A percentile compares a stretch with the other conserved stretches of the same genome.
These are phyloP conservation scores for Metschnikowia matae DNA, from an alignment of 805 yeast genomes.

Conservation along the genomic window DNA sequence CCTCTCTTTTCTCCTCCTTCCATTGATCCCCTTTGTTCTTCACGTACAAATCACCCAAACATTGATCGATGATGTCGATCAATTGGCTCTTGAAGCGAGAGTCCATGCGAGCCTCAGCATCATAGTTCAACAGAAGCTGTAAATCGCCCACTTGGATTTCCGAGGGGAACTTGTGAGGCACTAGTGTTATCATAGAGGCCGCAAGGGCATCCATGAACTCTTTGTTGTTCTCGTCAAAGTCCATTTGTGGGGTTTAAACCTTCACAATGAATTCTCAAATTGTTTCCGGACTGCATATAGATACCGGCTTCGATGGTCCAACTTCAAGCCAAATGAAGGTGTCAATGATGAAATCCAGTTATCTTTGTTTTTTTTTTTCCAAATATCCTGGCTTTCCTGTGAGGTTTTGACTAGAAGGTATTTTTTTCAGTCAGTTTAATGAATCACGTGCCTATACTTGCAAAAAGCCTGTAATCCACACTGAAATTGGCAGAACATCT, in stretches of 20 bases:
- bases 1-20: slow-evolving; percentile 40
- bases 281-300: neutral
- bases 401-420: too few relatives aligned
- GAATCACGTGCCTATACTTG: too few relatives aligned
- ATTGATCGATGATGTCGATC: slow-evolving; percentile 23
- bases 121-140: neutral
- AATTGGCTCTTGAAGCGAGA: slow-evolving; percentile 7
- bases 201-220: slow-evolving; percentile 10
- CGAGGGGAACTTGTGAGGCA: slow-evolving; percentile 9
- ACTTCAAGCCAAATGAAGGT: neutral
- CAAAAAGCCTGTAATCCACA: too few relatives aligned
- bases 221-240: slow-evolving; percentile 14
- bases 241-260: neutral
- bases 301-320: too few relatives aligned
- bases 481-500: too few relatives aligned
- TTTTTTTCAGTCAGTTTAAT: too few relatives aligned
- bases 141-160: neutral
- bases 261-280: neutral
- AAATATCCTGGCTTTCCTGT: too few relatives aligned
- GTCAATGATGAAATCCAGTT: neutral
- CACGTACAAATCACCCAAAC: slow-evolving; percentile 26
- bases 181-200: slow-evolving; percentile 6
- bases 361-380: too few relatives aligned
- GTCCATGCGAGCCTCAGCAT: slow-evolving; percentile 3
- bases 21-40: slow-evolving; percentile 35